Conservation (phyloP, 1,284 basidiomycete species). For the Stygiomarasmius scandens region DNA sequence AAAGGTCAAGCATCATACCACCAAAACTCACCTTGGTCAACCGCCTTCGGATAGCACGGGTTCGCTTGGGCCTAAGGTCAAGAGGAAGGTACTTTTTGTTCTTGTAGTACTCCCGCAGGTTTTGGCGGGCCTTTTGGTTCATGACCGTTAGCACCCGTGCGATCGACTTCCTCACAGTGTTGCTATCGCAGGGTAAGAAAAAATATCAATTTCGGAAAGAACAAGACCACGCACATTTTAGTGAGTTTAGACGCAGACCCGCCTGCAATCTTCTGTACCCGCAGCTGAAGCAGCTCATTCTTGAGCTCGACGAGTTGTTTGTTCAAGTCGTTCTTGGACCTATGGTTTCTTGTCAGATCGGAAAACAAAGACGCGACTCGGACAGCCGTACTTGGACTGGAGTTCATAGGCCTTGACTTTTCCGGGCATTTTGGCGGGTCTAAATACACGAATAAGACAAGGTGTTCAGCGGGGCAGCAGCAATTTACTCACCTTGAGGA, state of each 20-base stretch:
- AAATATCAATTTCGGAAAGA: constrained; percentile 6
- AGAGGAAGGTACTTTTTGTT: constrained; percentile 96
- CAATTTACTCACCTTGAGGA: constrained; percentile 30
- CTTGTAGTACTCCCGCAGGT: constrained; percentile 98
- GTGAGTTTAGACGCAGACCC: constrained; percentile 96
- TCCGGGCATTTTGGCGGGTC: constrained; percentile 66
- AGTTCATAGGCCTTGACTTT: constrained; percentile 98
- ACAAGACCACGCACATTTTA: constrained; percentile 73
- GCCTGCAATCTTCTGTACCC: constrained; percentile 98
- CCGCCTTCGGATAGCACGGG: constrained; percentile 96
- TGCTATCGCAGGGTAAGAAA: constrained; percentile 51
- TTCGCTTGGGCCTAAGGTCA: constrained; percentile 98
- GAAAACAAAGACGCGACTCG: constrained; percentile 6
- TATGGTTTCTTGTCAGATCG: constrained; percentile 34
- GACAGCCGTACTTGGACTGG: constrained; percentile 85
- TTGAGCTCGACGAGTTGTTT: constrained; percentile 96
- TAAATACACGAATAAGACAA: background rate
- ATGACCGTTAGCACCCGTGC: constrained; percentile 98
- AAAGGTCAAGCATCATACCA: constrained; percentile 2
- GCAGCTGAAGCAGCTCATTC: constrained; percentile 89
- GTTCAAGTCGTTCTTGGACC: constrained; percentile 96
- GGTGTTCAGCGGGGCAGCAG: background rate
- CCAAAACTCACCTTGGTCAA: constrained; percentile 76
- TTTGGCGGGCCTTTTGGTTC: constrained; percentile 97
- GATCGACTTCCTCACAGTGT: constrained; percentile 97